These are phyloP conservation scores for Phytopythium mirpurense DNA, from an alignment of 352 stramenopile genomes.

Conservation along the genomic window DNA sequence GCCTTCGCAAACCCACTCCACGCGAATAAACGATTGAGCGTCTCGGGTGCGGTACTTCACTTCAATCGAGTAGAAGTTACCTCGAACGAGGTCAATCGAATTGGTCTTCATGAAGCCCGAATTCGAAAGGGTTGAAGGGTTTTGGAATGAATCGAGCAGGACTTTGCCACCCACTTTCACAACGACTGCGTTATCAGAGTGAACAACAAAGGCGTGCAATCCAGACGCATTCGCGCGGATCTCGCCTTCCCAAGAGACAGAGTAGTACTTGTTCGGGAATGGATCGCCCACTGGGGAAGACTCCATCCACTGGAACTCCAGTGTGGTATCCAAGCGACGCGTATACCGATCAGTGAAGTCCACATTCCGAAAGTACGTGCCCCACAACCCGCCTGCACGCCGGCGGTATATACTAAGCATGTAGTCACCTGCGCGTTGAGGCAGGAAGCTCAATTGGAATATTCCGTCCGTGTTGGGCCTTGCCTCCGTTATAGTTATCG, in stretches of 20 bases:
- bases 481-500: constrained; percentile 41
- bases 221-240: constrained; percentile 42
- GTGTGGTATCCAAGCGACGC: constrained; percentile 57
- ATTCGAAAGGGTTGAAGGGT: constrained; percentile 17
- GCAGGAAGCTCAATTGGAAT: constrained; percentile 78
- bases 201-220: constrained; percentile 73
- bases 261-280: constrained; percentile 78
- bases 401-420: constrained; percentile 68
- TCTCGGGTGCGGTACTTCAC: constrained; percentile 83
- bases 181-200: constrained; percentile 71
- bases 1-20: constrained; percentile 69
- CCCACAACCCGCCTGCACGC: constrained; percentile 83
- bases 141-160: constrained; percentile 44
- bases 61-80: constrained; percentile 69
- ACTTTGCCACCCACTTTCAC: constrained; percentile 68
- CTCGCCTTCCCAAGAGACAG: constrained; percentile 63
- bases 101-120: constrained; percentile 15
- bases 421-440: constrained; percentile 80
- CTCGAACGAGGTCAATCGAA: constrained; percentile 18
- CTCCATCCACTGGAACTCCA: constrained; percentile 89
- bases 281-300: constrained; percentile 47
- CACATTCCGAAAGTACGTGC: constrained; percentile 86
- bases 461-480: constrained; percentile 84
- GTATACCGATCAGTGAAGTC: constrained; percentile 84
- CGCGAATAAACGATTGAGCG: constrained; percentile 75